Evolutionary conservation across 208 protist species (phyloP), one percentile per base, ranked within the genome.

Genomic region (Zelonia costaricensis): DNA sequence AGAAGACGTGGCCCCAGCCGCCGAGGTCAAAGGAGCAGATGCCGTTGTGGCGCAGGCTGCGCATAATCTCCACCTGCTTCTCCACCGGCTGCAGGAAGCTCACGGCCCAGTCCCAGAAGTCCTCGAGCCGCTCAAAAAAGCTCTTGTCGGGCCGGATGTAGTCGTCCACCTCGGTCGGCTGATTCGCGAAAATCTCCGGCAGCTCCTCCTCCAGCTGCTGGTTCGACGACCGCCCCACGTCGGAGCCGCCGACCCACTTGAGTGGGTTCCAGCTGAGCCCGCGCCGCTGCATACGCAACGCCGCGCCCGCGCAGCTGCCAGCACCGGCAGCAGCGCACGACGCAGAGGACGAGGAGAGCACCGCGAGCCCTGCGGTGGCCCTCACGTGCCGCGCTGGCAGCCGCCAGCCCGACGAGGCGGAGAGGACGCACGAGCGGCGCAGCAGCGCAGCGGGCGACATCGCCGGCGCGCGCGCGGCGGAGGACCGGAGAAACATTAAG

Each of bases 51-150:
- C 80, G 82, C 65, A 91, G 60, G 25, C 62, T 53, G 12, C 88
- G 82, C 88, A 94, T 94, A 12, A 88, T 74, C 55, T 92, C 82
- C 52, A 92, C 54, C 71, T 94, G 88, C 55, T 94, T 94, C 59
- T 94, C 84, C 39, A 94, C 80, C 20, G 88, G 88, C 57, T 87
- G 80, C 57, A 94, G 60, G 56, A 94, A 94, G 52, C 80, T 80
- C 33, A 92, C 74, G 20, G 78, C 78, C 82, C 84, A 94, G 64
- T 94, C 88, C 85, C 88, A 94, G 49, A 92, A 88, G 61, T 94
- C 88, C 54, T 94, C 84, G 39, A 94, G 39, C 7, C 74, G 71
- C 65, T 94, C 88, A 71, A 94, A 94, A 3, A 80, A 56, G 45
- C 80, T 92, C 63, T 88, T 85, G 35, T 94, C 84, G 18, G 88